These are phyloP conservation scores for Penicillium paneum DNA, from an alignment of 2,329 filamentous ascomycete genomes.

Conservation along the genomic window DNA sequence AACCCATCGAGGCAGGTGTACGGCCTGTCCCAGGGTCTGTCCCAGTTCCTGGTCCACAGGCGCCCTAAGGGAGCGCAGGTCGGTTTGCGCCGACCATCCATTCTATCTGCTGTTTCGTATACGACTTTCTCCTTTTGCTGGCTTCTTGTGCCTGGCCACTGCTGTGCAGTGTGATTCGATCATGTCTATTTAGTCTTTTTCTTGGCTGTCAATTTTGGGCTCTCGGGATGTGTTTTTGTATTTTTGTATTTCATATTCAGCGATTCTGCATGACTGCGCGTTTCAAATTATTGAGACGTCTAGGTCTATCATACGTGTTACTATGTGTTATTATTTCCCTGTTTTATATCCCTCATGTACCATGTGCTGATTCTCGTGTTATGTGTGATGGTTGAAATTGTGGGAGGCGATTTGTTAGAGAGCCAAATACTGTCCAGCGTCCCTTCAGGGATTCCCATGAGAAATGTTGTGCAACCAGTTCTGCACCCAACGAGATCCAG, in stretches of 20 bases:
- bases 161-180: constrained; percentile 11
- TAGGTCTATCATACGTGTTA: background rate
- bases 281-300: background rate
- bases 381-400: constrained; percentile 2
- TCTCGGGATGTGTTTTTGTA: background rate
- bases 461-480: constrained; percentile 13
- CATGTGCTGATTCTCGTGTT: constrained; percentile 8
- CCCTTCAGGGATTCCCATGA: constrained; percentile 14
- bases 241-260: constrained; percentile 3
- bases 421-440: background rate
- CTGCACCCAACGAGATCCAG: constrained; percentile 10
- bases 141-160: constrained; percentile 1
- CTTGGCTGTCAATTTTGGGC: background rate
- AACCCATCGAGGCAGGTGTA: constrained; percentile 10
- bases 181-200: constrained; percentile 1
- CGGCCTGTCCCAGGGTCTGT: constrained; percentile 5
- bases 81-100: background rate
- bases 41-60: constrained; percentile 2
- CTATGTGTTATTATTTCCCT: constrained; percentile 5
- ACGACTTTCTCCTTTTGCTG: background rate
- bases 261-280: constrained; percentile 4
- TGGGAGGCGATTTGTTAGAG: background rate
- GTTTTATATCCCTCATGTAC: constrained; percentile 18
- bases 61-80: background rate
- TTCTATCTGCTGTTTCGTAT: background rate